Evolutionary conservation across 768 basidiomycete genomes (phyloP).

Genomic region (Boletus tomentosulus): DNA sequence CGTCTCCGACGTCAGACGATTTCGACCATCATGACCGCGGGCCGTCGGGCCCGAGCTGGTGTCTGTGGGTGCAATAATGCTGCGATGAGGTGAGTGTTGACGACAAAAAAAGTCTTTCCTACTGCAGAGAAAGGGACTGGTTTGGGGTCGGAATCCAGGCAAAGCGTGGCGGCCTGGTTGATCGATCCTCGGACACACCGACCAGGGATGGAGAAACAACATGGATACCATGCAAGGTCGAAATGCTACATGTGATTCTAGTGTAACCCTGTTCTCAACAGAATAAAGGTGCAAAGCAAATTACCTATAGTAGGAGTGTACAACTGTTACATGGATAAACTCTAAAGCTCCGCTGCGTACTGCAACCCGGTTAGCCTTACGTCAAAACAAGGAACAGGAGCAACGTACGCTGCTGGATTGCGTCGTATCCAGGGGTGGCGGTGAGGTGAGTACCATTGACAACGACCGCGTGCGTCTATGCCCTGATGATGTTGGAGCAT

Average conservation of each 20-base stretch:
- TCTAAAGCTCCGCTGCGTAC: slow-evolving; percentile 26
- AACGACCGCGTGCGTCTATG: slow-evolving; percentile 28
- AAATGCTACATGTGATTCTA: slow-evolving; percentile 18
- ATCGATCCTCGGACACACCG: neutral
- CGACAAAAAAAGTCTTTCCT: neutral
- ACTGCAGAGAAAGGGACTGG: neutral
- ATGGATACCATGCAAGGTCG: slow-evolving; percentile 6
- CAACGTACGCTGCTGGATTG: slow-evolving; percentile 16
- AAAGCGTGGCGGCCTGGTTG: neutral
- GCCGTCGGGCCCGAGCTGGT: no score
- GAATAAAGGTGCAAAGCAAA: neutral
- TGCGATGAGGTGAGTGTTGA: neutral
- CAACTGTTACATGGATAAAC: slow-evolving; percentile 1
- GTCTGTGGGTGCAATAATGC: neutral
- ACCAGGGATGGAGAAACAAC: neutral
- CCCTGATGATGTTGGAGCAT: slow-evolving; percentile 8
- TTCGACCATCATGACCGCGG: no score
- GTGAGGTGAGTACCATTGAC: slow-evolving; percentile 21
- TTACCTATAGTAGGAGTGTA: slow-evolving; percentile 1
- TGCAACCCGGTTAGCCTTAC: slow-evolving; percentile 5
- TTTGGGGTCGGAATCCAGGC: slow-evolving; percentile 1
- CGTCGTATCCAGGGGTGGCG: slow-evolving; percentile 7
- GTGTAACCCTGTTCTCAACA: neutral
- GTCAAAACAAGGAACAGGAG: no score
- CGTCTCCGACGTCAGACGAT: neutral